Conservation (phyloP, 2,329 filamentous ascomycete genomes). For the Aspergillus spinulosporus region DNA sequence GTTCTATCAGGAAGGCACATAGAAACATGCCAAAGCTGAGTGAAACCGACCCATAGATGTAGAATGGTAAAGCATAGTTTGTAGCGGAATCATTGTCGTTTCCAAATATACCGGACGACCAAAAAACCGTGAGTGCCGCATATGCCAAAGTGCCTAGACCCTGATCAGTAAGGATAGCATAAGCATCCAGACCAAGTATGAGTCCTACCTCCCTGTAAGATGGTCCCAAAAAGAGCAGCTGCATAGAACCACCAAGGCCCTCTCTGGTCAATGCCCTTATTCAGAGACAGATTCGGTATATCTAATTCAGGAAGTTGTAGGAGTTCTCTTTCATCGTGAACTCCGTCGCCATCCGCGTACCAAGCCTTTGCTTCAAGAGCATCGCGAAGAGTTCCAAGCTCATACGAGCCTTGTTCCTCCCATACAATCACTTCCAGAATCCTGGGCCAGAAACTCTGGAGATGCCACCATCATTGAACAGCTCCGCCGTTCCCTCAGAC, state of each 20-base stretch:
- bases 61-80: constrained; percentile 38
- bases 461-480: constrained; percentile 47
- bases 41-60: constrained; percentile 33
- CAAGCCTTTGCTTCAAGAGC: constrained; percentile 28
- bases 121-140: constrained; percentile 32
- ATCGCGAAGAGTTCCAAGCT: constrained; percentile 31
- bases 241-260: constrained; percentile 32
- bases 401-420: constrained; percentile 27
- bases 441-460: constrained; percentile 39
- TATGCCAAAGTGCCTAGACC: constrained; percentile 24
- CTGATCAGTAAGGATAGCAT: constrained; percentile 6
- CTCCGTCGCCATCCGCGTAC: constrained; percentile 14
- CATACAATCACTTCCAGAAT: constrained; percentile 44
- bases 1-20: constrained; percentile 38
- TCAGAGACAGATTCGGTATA: constrained; percentile 39
- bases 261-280: constrained; percentile 36
- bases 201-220: constrained; percentile 32
- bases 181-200: neutral
- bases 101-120: constrained; percentile 28
- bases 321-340: constrained; percentile 12
- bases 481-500: constrained; percentile 47
- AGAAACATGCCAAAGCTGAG: constrained; percentile 37
- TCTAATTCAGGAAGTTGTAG: constrained; percentile 28
- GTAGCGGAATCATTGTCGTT: constrained; percentile 28
- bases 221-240: constrained; percentile 28